phyloP scores from a whole-genome alignment of 2,329 filamentous ascomycete species.

The Dactylella cylindrospora region DNA sequence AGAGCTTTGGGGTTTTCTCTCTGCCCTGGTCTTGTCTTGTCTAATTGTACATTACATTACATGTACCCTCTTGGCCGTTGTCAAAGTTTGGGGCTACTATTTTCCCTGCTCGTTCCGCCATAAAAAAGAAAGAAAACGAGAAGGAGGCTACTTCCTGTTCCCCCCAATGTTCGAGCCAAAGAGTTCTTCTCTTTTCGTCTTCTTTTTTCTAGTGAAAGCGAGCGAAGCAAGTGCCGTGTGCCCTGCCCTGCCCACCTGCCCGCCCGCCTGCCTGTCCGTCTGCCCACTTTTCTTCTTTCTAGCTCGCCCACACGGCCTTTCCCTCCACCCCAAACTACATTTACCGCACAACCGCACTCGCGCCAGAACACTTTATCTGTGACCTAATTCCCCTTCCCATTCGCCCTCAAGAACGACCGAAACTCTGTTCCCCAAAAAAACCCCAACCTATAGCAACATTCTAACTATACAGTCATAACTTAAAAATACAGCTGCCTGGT shows the following conservation, averaged over 20 bases:
- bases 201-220: too few species aligned
- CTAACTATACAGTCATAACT: too few species aligned
- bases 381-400: constrained; percentile 16
- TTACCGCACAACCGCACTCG: constrained; percentile 43
- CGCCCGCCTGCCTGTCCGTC: too few species aligned
- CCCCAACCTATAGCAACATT: not conserved
- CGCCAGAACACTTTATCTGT: constrained; percentile 31
- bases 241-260: constrained; percentile 43
- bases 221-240: too few species aligned
- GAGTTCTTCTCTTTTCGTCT: constrained; percentile 10
- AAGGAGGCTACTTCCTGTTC: not conserved
- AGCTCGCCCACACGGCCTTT: too few species aligned
- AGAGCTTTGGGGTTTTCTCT: constrained; percentile 3
- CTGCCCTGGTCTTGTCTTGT: constrained; percentile 10
- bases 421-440: not conserved
- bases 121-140: too few species aligned
- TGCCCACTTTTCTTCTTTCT: too few species aligned
- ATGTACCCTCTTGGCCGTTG: constrained; percentile 8
- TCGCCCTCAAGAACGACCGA: constrained; percentile 23
- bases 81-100: not conserved
- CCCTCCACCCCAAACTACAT: constrained; percentile 30
- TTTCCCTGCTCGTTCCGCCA: not conserved
- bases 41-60: too few species aligned
- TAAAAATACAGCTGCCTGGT: constrained; percentile 12
- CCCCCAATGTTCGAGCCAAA: not conserved